phyloP scores from a whole-genome alignment of 148 eudicot genomes.

The Oxyria digyna region DNA sequence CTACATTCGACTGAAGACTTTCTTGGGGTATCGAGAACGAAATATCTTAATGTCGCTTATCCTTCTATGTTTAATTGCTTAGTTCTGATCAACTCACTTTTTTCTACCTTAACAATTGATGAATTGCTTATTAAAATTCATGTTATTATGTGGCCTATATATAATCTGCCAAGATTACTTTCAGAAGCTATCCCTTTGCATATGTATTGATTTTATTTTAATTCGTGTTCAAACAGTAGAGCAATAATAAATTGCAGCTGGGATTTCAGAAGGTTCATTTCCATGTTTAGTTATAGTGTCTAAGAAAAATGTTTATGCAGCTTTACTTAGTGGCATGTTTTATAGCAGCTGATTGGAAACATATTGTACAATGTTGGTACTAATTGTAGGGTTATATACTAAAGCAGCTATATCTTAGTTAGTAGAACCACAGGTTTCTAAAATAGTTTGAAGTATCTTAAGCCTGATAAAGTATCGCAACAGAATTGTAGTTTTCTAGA shows the following conservation, averaged over 20 bases:
- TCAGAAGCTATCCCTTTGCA: neutral
- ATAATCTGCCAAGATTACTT: neutral
- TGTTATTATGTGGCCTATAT: neutral
- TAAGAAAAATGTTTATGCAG: neutral
- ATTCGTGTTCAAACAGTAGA: neutral
- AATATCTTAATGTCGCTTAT: conserved; percentile 9
- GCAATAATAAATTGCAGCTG: neutral
- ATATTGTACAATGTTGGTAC: neutral
- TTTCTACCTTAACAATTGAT: neutral
- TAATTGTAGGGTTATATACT: neutral
- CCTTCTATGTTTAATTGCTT: neutral
- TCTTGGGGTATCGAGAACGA: conserved; percentile 38
- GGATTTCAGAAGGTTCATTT: neutral
- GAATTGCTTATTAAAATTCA: neutral
- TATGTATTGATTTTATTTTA: neutral
- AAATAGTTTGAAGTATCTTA: neutral
- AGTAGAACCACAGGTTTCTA: neutral
- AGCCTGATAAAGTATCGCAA: neutral
- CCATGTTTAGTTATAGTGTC: neutral
- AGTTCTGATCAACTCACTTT: neutral
- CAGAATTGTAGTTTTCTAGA: neutral
- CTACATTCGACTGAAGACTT: conserved; percentile 51
- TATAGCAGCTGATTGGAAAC: neutral
- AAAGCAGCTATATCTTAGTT: neutral
- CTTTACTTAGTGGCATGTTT: neutral